Evolutionary conservation across 352 stramenopile genomes (phyloP).

Genomic region (Phytophthora pluvialis): DNA sequence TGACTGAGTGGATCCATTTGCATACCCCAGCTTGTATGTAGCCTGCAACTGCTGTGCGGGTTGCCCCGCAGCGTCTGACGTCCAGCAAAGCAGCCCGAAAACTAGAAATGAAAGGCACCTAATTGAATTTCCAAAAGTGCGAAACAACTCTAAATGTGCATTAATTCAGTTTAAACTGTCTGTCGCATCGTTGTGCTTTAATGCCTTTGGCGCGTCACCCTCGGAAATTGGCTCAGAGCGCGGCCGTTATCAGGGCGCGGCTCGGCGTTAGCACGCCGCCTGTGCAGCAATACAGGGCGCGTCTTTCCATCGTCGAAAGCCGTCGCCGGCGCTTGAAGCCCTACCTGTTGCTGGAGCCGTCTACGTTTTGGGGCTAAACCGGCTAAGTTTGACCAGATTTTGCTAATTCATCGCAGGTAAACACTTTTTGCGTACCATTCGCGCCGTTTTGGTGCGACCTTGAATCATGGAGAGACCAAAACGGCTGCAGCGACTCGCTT

Average conservation of each 20-base stretch:
- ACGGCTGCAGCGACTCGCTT: not conserved
- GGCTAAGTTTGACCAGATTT: constrained; percentile 27
- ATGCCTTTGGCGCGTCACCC: not conserved
- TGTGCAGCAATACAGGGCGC: constrained; percentile 10
- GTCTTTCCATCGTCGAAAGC: constrained; percentile 20
- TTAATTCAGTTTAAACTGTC: no score
- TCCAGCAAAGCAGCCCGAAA: no score
- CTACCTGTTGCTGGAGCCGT: constrained; percentile 6
- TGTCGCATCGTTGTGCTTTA: no score
- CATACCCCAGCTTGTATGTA: no score
- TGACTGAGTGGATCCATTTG: no score
- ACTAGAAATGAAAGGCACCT: no score
- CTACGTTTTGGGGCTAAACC: constrained; percentile 15
- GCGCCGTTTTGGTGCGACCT: not conserved
- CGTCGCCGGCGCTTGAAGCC: not conserved
- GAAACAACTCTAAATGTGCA: no score
- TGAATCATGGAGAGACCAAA: not conserved
- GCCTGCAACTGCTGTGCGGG: no score
- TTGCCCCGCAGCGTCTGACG: no score
- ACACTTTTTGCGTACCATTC: constrained; percentile 7
- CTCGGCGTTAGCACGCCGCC: constrained; percentile 6
- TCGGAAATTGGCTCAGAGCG: constrained; percentile 19
- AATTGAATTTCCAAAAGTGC: no score
- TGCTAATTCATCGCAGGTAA: constrained; percentile 27
- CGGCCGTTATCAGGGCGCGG: constrained; percentile 23